A percentile compares a stretch with the other conserved stretches of the same genome.
phyloP scores from a whole-genome alignment of 1,139 yeast species.

The Lodderomyces orthopsilosis region DNA sequence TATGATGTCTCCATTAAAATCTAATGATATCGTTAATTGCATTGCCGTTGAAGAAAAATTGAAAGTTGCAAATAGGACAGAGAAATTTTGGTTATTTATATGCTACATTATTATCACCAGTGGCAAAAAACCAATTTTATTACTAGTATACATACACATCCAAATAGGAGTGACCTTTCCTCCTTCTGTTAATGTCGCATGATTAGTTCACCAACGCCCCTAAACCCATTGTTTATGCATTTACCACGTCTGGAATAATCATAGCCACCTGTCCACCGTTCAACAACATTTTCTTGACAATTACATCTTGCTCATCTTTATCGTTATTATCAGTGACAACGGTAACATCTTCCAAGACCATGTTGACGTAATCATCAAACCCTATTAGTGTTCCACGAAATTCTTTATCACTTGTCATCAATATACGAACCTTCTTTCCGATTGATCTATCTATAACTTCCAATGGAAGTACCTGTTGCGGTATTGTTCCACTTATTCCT shows the following conservation, averaged over 20 bases:
- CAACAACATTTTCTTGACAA: constrained; percentile 67
- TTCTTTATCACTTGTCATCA: constrained; percentile 71
- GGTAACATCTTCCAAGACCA: constrained; percentile 79
- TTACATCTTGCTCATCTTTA: constrained; percentile 48
- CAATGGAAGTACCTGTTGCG: constrained; percentile 57
- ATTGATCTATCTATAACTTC: constrained; percentile 88
- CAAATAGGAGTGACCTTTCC: not conserved
- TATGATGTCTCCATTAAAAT: constrained; percentile 27
- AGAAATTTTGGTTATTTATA: not conserved
- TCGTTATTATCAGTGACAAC: not conserved
- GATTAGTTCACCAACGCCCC: not conserved
- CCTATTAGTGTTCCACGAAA: constrained; percentile 86
- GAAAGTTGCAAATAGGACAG: constrained; percentile 2
- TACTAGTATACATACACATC: constrained; percentile 5
- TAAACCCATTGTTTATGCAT: not conserved
- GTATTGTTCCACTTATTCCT: constrained; percentile 9
- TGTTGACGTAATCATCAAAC: constrained; percentile 92
- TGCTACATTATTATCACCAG: not conserved
- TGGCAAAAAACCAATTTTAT: constrained; percentile 3
- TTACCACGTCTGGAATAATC: constrained; percentile 38
- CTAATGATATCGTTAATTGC: constrained; percentile 39
- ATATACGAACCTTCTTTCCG: constrained; percentile 75
- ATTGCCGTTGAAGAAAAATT: constrained; percentile 16
- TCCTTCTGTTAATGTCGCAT: not conserved
- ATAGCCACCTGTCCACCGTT: constrained; percentile 89